phyloP scores from a whole-genome alignment of 2,329 filamentous ascomycete species.

The Penicillium sp. region DNA sequence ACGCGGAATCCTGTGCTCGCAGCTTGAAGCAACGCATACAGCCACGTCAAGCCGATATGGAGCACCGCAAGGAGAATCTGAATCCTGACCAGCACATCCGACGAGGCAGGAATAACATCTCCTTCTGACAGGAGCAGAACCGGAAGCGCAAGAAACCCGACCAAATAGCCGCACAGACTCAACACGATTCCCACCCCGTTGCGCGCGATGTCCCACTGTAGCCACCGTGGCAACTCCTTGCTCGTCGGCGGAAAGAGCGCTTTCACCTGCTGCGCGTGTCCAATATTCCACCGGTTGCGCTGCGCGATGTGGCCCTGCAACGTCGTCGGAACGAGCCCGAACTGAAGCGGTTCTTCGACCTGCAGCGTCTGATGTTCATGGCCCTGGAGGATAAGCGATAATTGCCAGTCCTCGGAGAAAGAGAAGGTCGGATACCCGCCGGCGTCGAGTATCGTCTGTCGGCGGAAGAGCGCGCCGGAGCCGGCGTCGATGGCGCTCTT shows the following conservation, averaged over 20 bases:
- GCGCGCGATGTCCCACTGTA: conserved; percentile 29
- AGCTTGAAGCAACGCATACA: conserved; percentile 27
- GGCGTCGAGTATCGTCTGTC: conserved; percentile 34
- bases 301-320: conserved; percentile 42
- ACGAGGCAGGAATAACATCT: conserved; percentile 19
- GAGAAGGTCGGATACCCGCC: conserved; percentile 42
- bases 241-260: conserved; percentile 20
- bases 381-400: conserved; percentile 38
- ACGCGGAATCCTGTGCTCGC: conserved; percentile 29
- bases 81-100: not conserved
- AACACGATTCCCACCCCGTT: conserved; percentile 30
- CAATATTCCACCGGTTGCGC: conserved; percentile 45
- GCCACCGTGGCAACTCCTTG: conserved; percentile 10
- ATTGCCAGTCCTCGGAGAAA: conserved; percentile 42
- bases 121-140: conserved; percentile 24
- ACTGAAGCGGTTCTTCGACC: conserved; percentile 39
- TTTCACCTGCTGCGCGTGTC: conserved; percentile 33
- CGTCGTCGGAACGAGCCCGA: conserved; percentile 40
- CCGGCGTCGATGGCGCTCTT: conserved; percentile 39
- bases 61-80: conserved; percentile 24
- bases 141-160: conserved; percentile 28
- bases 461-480: conserved; percentile 41
- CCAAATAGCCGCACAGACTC: conserved; percentile 21
- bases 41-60: conserved; percentile 26
- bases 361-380: conserved; percentile 35